Base-by-base conservation (phyloP, 371 early-diverging fungal genomes). In the Choanephora cucurbitarum region DNA sequence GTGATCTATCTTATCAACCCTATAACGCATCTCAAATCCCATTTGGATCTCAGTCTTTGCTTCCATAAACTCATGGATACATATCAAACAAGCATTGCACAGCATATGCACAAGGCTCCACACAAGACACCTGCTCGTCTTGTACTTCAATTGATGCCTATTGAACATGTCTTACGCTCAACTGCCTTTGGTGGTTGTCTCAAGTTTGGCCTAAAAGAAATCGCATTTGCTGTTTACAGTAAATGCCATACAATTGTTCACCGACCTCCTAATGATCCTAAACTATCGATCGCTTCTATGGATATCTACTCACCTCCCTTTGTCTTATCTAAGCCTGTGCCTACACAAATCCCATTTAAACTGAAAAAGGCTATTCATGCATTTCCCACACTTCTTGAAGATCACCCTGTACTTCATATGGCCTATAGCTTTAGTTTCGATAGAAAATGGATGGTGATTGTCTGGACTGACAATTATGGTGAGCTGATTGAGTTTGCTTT, bases 1-100 rank as follows among this genome's bases (percentile, higher is more conserved):
- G 81, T 83, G 7, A 69, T 86, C 19, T 86, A 86, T 58, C 69
- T 86, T 58, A 62, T 86, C 23, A 84, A 84, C 42, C 84, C 85
- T 17, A 69, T 69, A 18, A 61, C 76, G 0, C 72, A 79, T 40
- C 58, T 77, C 4, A 64, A 80, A 3, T 81, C 84, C 0, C 64
- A 79, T 41, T 67, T 81, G 46, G 79, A 81, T 37, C 67, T 86
- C 11, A 77, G 82, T 28, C 65, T 73, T n/a, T 80, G 84, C 57
- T 83, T 81, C 50, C 66, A 73, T 28, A 74, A 70, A 44, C 64
- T 86, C 49, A 73, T 75, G 54, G 61, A 22, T n/a, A 53, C 64
- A 9, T 59, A 56, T 40, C 41, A 56, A 18, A 28, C 53, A 24
- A 23, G 48, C 15, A 31, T 46, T 1, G 33, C 22, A 1, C 33